phyloP scores from a whole-genome alignment of 2,329 filamentous ascomycete species.

The Cladosporium halotolerans region DNA sequence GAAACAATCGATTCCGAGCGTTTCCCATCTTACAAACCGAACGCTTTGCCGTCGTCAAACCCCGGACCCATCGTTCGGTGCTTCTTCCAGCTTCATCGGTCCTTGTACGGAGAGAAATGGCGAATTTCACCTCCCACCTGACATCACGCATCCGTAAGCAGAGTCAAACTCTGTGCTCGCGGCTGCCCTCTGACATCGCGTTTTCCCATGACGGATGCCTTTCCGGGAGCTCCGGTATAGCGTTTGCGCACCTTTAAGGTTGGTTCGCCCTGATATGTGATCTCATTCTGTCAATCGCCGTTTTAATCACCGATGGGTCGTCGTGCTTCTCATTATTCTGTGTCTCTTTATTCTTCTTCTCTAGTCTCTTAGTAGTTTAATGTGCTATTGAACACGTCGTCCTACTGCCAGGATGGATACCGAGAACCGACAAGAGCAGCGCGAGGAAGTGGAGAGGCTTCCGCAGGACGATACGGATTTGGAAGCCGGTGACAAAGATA shows the following conservation, averaged over 20 bases:
- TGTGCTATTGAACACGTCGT: background rate
- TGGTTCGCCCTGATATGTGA: background rate
- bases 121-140: background rate
- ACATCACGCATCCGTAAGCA: slow-evolving; percentile 7
- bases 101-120: slow-evolving; percentile 4
- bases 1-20: no score
- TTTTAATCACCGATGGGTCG: background rate
- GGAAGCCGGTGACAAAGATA: background rate
- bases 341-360: background rate
- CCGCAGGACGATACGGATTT: slow-evolving; percentile 4
- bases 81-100: background rate
- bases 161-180: background rate
- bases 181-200: no score
- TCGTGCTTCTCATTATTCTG: background rate
- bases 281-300: background rate
- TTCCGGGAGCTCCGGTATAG: background rate
- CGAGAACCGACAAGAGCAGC: background rate
- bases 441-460: slow-evolving; percentile 13
- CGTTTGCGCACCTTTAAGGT: background rate
- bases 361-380: no score
- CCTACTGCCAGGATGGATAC: background rate
- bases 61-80: no score
- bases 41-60: no score
- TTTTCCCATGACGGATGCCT: background rate
- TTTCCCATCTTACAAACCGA: no score